A percentile compares a stretch with the other conserved stretches of the same genome.
phyloP scores from a whole-genome alignment of 2,329 filamentous ascomycete genomes.

The Phialophora macrospora region DNA sequence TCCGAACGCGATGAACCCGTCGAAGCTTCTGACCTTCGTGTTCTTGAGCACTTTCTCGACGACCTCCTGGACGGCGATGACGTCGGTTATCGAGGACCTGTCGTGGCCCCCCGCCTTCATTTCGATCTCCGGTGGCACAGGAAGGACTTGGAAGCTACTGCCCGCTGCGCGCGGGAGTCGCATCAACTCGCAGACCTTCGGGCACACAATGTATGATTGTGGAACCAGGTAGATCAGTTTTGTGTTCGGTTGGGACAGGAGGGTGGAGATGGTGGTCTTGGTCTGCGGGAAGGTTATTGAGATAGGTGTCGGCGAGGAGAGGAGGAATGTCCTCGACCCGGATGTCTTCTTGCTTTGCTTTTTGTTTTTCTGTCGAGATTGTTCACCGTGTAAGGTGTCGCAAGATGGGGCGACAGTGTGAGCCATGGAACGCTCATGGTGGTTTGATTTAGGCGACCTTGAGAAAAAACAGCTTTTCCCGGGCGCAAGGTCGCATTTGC shows the following conservation, averaged over 20 bases:
- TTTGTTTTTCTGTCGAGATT: background rate
- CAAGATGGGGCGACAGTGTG: background rate
- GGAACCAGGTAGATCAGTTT: slow-evolving; percentile 29
- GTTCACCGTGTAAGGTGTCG: background rate
- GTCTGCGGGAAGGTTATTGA: slow-evolving; percentile 22
- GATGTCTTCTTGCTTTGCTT: background rate
- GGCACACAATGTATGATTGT: slow-evolving; percentile 26
- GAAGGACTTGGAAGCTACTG: slow-evolving; percentile 25
- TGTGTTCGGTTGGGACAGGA: slow-evolving; percentile 23
- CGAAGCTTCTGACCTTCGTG: slow-evolving; percentile 25
- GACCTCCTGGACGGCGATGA: slow-evolving; percentile 21
- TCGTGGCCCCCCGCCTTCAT: slow-evolving; percentile 7
- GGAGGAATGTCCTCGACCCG: slow-evolving; percentile 26
- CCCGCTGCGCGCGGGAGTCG: slow-evolving; percentile 21
- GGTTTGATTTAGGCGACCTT: slow-evolving; percentile 2
- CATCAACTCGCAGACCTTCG: slow-evolving; percentile 22
- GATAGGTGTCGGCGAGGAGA: slow-evolving; percentile 18
- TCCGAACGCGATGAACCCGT: slow-evolving; percentile 30
- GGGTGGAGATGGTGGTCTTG: slow-evolving; percentile 27
- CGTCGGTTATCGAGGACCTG: slow-evolving; percentile 7
- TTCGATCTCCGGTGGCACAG: slow-evolving; percentile 17
- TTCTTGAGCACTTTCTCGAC: slow-evolving; percentile 28
- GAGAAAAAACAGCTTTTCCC: slow-evolving; percentile 14
- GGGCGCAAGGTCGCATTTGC: slow-evolving; percentile 16
- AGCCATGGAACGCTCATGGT: background rate